A percentile compares a stretch with the other conserved stretches of the same genome.
phyloP scores from a whole-genome alignment of 2,329 filamentous ascomycete genomes.

The Gremmenia infestans region DNA sequence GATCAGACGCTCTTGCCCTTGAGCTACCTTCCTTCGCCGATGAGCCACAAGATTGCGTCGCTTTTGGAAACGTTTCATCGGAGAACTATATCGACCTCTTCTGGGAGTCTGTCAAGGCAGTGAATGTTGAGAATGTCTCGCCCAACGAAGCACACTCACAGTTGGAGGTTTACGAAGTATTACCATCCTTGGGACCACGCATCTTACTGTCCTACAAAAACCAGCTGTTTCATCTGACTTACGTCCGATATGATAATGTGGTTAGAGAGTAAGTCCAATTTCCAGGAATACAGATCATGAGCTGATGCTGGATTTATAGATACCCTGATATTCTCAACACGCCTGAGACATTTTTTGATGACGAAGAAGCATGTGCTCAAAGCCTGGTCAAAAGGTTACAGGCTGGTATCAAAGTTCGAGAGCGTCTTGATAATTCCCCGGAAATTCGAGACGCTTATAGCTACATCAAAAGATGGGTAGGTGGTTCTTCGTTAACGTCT shows the following conservation, averaged over 20 bases:
- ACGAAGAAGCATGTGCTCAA: background rate
- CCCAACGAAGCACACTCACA: background rate
- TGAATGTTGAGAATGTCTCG: background rate
- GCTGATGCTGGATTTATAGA: background rate
- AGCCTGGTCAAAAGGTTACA: background rate
- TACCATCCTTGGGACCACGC: background rate
- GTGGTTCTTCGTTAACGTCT: background rate
- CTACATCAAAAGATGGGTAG: conserved; percentile 7
- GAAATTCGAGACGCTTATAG: conserved; percentile 2
- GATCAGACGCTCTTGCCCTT: conserved; percentile 1
- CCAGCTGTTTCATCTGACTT: conserved; percentile 13
- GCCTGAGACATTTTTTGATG: conserved; percentile 5
- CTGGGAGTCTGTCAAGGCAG: conserved; percentile 5
- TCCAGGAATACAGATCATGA: background rate
- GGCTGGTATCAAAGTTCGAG: background rate
- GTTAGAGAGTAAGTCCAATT: conserved; percentile 12
- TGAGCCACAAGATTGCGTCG: conserved; percentile 3
- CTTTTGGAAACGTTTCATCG: conserved; percentile 6
- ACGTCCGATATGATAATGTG: conserved; percentile 13
- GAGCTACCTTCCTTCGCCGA: conserved; percentile 2
- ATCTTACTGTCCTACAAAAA: conserved; percentile 7
- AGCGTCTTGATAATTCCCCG: conserved; percentile 1
- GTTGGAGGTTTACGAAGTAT: conserved; percentile 10
- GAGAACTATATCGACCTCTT: conserved; percentile 9
- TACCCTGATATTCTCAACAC: conserved; percentile 7